A percentile compares a stretch with the other conserved stretches of the same genome.
Conservation (phyloP, 2,329 filamentous ascomycete species). For the Aspergillus pseudonomiae region DNA sequence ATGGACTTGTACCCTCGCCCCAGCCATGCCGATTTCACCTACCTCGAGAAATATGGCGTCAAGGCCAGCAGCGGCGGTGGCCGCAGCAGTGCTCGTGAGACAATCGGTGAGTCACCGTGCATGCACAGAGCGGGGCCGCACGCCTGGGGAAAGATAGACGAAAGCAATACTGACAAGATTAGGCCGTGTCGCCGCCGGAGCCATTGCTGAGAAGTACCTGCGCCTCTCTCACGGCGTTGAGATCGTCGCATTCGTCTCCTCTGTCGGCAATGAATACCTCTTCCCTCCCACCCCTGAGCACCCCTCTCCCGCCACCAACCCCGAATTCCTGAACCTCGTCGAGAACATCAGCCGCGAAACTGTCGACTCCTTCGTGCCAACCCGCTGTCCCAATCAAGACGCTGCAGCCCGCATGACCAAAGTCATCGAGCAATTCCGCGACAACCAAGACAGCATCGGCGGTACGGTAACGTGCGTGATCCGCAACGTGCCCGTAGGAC, state of each 20-base stretch:
- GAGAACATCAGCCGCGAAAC: constrained; percentile 71
- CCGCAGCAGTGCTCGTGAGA: constrained; percentile 89
- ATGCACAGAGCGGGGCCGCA: not conserved
- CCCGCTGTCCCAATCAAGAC: constrained; percentile 76
- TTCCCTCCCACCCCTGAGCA: constrained; percentile 71
- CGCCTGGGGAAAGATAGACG: not conserved
- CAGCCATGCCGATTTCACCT: constrained; percentile 94
- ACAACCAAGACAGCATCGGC: constrained; percentile 84
- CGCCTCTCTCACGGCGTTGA: constrained; percentile 78
- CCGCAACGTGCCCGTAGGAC: constrained; percentile 77
- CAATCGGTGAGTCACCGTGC: constrained; percentile 64
- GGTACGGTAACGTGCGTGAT: constrained; percentile 95
- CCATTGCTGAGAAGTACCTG: constrained; percentile 92
- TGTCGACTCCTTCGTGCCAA: constrained; percentile 83
- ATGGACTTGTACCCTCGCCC: constrained; percentile 92
- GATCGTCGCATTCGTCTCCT: constrained; percentile 88
- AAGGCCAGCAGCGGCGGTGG: constrained; percentile 91
- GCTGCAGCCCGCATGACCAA: constrained; percentile 73
- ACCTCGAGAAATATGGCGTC: constrained; percentile 94
- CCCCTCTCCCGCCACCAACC: constrained; percentile 72
- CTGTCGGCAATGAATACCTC: constrained; percentile 77
- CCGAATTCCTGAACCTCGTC: constrained; percentile 74
- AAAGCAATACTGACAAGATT: not conserved
- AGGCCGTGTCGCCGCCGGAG: constrained; percentile 84
- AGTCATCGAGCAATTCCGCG: constrained; percentile 74